A percentile compares a stretch with the other conserved stretches of the same genome.
These are phyloP conservation scores for Cercospora sojina DNA, from an alignment of 2,329 filamentous ascomycete species.

Conservation along the genomic window DNA sequence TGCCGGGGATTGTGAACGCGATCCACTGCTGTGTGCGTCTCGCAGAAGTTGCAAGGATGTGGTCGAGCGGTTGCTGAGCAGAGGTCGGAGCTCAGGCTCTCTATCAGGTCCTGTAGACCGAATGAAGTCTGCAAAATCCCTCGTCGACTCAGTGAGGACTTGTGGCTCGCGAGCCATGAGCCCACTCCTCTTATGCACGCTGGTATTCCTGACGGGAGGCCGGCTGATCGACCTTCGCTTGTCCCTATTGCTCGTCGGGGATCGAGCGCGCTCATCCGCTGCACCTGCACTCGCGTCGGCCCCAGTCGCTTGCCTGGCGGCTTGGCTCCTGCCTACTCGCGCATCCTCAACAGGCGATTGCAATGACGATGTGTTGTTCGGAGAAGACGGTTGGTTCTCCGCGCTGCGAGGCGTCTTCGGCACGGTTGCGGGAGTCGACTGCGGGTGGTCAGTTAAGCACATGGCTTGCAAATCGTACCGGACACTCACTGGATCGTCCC, in stretches of 20 bases:
- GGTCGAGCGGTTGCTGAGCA: slow-evolving; percentile 29
- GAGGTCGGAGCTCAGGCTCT: slow-evolving; percentile 28
- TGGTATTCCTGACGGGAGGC: slow-evolving; percentile 36
- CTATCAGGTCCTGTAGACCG: slow-evolving; percentile 71
- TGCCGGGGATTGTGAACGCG: slow-evolving; percentile 30
- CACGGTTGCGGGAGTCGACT: slow-evolving; percentile 19
- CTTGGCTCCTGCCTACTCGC: slow-evolving; percentile 26
- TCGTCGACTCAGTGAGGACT: slow-evolving; percentile 66
- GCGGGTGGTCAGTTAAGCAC: slow-evolving; percentile 6
- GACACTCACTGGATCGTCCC: slow-evolving; percentile 45
- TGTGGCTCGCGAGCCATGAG: slow-evolving; percentile 68
- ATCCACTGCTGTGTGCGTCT: slow-evolving; percentile 17
- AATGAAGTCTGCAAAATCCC: slow-evolving; percentile 87
- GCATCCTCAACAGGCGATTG: slow-evolving; percentile 15
- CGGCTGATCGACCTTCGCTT: slow-evolving; percentile 35
- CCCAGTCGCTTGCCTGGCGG: slow-evolving; percentile 26
- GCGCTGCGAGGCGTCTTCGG: slow-evolving; percentile 18
- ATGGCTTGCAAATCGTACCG: neutral
- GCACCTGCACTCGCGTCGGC: slow-evolving; percentile 21
- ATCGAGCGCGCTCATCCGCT: slow-evolving; percentile 7
- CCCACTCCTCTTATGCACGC: slow-evolving; percentile 35
- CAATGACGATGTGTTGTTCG: slow-evolving; percentile 16
- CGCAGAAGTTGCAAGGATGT: slow-evolving; percentile 28
- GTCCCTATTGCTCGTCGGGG: slow-evolving; percentile 20
- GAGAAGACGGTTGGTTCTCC: slow-evolving; percentile 15